Percentiles rank a stretch among this genome's conserved stretches.
Evolutionary conservation across 768 basidiomycete genomes (phyloP).

Genomic region (Auricularia cornea): DNA sequence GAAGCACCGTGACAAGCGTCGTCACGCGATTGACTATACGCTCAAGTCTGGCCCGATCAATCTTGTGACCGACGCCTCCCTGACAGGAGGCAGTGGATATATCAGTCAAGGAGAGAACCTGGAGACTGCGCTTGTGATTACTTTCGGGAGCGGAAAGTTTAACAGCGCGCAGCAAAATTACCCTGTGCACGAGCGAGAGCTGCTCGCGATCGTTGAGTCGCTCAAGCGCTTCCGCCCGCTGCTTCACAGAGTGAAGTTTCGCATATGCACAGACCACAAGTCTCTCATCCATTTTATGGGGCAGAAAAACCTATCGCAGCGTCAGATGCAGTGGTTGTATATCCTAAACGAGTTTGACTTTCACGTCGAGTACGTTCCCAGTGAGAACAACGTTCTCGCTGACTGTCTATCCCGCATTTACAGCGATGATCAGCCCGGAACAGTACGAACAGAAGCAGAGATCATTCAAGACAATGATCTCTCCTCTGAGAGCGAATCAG

Average conservation of each 20-base stretch:
- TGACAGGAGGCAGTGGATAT: background rate
- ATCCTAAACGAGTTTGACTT: constrained; percentile 24
- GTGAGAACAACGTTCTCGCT: constrained; percentile 22
- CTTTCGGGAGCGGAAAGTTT: constrained; percentile 2
- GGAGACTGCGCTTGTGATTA: background rate
- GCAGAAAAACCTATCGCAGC: constrained; percentile 25
- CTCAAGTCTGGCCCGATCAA: background rate
- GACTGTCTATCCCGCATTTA: constrained; percentile 18
- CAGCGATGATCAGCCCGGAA: constrained; percentile 1
- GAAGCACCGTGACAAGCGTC: constrained; percentile 13
- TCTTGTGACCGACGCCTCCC: background rate
- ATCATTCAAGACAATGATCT: background rate
- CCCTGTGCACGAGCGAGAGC: constrained; percentile 31
- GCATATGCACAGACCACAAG: constrained; percentile 25
- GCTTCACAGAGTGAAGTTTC: constrained; percentile 18
- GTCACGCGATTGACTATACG: constrained; percentile 9
- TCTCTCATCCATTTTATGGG: constrained; percentile 21
- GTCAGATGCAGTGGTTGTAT: constrained; percentile 32
- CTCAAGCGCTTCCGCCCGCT: constrained; percentile 19
- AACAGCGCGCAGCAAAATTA: constrained; percentile 20
- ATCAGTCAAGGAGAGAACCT: background rate
- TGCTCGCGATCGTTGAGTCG: constrained; percentile 28
- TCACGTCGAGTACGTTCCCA: constrained; percentile 21
- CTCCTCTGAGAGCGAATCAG: background rate
- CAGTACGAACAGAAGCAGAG: background rate